phyloP scores from a whole-genome alignment of 169 alveolate genomes.

The Cardiosporidium cionae region DNA sequence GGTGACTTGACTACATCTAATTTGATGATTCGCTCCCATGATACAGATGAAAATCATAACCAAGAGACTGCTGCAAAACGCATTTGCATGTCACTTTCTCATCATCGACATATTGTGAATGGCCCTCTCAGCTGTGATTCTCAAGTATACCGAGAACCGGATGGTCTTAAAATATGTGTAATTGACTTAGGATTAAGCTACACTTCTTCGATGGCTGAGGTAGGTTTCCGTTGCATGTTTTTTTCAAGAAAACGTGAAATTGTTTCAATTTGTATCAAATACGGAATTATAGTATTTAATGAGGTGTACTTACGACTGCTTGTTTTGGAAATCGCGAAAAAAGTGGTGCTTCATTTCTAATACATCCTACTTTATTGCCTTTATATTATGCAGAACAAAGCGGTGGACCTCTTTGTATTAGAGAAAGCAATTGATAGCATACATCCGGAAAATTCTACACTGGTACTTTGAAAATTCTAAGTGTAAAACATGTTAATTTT shows the following conservation, averaged over 20 bases:
- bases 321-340: too few species aligned
- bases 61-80: too few species aligned
- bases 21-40: slow-evolving; percentile 47
- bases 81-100: too few species aligned
- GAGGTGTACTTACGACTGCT: too few species aligned
- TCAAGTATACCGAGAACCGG: not conserved
- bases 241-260: too few species aligned
- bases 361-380: too few species aligned
- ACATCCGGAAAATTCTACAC: slow-evolving; percentile 27
- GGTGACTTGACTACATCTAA: slow-evolving; percentile 82
- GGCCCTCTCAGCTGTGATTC: too few species aligned
- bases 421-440: slow-evolving; percentile 59
- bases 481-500: too few species aligned
- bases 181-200: slow-evolving; percentile 75
- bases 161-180: slow-evolving; percentile 36
- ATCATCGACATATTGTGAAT: not conserved
- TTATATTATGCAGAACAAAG: slow-evolving; percentile 64
- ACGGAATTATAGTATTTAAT: too few species aligned
- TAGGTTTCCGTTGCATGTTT: too few species aligned
- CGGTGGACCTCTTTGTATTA: slow-evolving; percentile 77
- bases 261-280: too few species aligned
- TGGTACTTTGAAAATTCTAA: not conserved
- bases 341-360: too few species aligned
- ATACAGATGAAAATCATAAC: not conserved
- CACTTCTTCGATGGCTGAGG: slow-evolving; percentile 50